A percentile compares a stretch with the other conserved stretches of the same genome.
These are phyloP conservation scores for Cytospora leucostoma DNA, from an alignment of 2,329 filamentous ascomycete species.

Conservation along the genomic window DNA sequence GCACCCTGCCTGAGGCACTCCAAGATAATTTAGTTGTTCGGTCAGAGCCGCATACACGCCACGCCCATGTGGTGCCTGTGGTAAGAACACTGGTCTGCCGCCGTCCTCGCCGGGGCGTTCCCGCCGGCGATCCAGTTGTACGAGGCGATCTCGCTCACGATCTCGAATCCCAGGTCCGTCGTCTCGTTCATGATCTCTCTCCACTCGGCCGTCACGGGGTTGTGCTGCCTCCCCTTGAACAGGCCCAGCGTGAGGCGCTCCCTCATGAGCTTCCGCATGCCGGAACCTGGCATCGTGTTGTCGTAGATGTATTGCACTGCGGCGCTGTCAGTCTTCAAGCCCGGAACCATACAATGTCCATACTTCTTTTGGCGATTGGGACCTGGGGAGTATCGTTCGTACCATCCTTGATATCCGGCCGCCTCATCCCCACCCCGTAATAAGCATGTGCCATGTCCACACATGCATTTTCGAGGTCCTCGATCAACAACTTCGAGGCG, in stretches of 20 bases:
- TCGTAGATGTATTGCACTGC: conserved; percentile 25
- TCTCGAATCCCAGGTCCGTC: conserved; percentile 21
- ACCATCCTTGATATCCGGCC: conserved; percentile 23
- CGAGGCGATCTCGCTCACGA: conserved; percentile 20
- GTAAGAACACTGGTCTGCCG: conserved; percentile 13
- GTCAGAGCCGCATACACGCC: conserved; percentile 9
- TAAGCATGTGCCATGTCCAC: conserved; percentile 22
- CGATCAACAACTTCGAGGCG: conserved; percentile 23
- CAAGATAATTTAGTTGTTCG: neutral
- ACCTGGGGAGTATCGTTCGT: neutral
- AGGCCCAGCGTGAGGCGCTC: conserved; percentile 23
- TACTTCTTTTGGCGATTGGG: too few species aligned
- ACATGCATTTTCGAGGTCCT: conserved; percentile 24
- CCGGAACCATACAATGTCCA: neutral
- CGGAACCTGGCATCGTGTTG: conserved; percentile 16
- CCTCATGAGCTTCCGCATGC: conserved; percentile 23
- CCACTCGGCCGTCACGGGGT: conserved; percentile 22
- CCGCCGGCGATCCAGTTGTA: conserved; percentile 23
- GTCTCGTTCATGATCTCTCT: conserved; percentile 22
- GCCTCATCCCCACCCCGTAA: conserved; percentile 23
- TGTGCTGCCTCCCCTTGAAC: conserved; percentile 25
- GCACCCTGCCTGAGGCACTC: neutral
- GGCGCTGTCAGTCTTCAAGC: neutral
- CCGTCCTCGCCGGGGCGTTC: conserved; percentile 13
- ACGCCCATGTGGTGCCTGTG: conserved; percentile 22